phyloP scores from a whole-genome alignment of 352 stramenopile species.

The Globisporangium mamillatum region DNA sequence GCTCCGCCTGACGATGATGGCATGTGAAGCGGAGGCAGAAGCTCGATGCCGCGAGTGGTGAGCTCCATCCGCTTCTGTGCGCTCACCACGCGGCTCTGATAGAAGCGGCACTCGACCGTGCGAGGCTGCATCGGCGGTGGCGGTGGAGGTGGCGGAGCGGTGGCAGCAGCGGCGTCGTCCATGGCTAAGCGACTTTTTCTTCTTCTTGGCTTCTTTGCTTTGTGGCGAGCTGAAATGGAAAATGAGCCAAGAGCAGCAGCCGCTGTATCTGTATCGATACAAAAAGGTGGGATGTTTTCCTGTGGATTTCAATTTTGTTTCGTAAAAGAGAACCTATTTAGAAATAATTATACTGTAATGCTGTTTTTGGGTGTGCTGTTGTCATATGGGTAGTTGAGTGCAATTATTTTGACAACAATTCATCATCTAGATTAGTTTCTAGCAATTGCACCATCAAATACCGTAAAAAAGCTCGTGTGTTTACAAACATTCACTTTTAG shows the following conservation, averaged over 20 bases:
- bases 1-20: neutral
- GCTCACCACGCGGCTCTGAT: slow-evolving; percentile 13
- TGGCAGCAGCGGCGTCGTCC: slow-evolving; percentile 1
- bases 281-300: neutral
- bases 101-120: slow-evolving; percentile 17
- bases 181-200: neutral
- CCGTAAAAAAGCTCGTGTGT: neutral
- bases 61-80: slow-evolving; percentile 10
- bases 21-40: neutral
- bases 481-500: neutral
- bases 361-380: neutral
- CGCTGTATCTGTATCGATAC: slow-evolving; percentile 1
- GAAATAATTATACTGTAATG: neutral
- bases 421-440: neutral
- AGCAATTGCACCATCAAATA: neutral
- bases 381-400: neutral
- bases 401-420: neutral
- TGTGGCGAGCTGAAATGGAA: neutral
- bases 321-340: neutral
- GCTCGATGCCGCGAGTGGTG: slow-evolving; percentile 12
- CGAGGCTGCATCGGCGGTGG: neutral
- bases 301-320: neutral
- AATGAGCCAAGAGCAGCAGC: neutral
- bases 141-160: neutral
- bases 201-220: neutral